Percentiles rank a stretch among this genome's conserved stretches.
phyloP scores from a whole-genome alignment of 805 yeast species.

The Candida lessepsii region DNA sequence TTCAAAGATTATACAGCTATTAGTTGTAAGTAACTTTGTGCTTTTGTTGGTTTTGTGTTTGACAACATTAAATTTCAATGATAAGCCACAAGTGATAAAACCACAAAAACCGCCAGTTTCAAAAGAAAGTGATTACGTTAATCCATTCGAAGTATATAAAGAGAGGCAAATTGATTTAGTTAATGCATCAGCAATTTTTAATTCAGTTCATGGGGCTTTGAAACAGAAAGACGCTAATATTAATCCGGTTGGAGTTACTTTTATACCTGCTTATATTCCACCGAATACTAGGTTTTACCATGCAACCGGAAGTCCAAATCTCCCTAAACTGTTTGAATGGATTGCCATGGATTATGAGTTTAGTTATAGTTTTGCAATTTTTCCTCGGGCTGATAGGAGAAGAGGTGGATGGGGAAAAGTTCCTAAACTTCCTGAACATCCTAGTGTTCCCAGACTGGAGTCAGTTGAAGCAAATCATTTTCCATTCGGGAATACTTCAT shows the following conservation, averaged over 20 bases:
- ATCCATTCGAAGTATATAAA: conserved; percentile 7
- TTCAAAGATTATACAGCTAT: background rate
- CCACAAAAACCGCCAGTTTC: background rate
- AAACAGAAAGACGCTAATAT: conserved; percentile 52
- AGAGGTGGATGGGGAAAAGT: background rate
- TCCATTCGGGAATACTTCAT: conserved; percentile 12
- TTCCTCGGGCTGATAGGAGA: background rate
- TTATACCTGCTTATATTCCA: conserved; percentile 60
- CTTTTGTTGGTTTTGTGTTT: conserved; percentile 2
- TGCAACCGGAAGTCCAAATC: conserved; percentile 38
- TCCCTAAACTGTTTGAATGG: conserved; percentile 58
- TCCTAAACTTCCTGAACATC: too few species aligned
- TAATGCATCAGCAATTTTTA: conserved; percentile 57
- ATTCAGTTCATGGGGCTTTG: conserved; percentile 51
- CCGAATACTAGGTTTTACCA: conserved; percentile 59
- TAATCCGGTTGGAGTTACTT: conserved; percentile 56
- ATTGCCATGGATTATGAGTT: conserved; percentile 64
- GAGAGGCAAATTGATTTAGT: conserved; percentile 48
- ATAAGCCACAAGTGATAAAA: background rate
- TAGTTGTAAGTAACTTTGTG: background rate
- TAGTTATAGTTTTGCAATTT: conserved; percentile 47
- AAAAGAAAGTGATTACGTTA: conserved; percentile 1
- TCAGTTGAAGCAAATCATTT: too few species aligned
- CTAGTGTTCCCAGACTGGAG: too few species aligned
- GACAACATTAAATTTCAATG: background rate